Base-by-base conservation (phyloP, 139 green algal genomes). In the Marvania coccoides region DNA sequence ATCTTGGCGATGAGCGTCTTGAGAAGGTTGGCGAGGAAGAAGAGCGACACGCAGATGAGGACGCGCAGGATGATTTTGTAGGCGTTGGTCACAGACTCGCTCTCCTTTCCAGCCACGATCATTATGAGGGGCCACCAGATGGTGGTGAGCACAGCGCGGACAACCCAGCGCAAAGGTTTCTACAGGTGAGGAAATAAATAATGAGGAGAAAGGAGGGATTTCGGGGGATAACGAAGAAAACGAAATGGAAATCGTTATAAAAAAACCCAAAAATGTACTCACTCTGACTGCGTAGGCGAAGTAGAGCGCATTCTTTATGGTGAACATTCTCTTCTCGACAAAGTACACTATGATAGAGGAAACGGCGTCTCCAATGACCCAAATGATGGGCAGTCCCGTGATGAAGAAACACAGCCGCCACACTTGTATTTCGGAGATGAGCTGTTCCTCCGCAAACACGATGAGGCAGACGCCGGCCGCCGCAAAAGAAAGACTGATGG, bases 31-130 rank as follows among this genome's bases (percentile, higher is more conserved):
- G 78, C 85, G 4, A 76, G 73, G 23, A 69, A 64, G 38, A 84
- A 85, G 4, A 91, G 65, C 40, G 82, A 78, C 14, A 86, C 24
- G 66, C 84, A 89, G n/a, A n/a, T n/a, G n/a, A n/a, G n/a, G n/a
- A n/a, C 39, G 40, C 51, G 46, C 28, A 70, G 63, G 37, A 64
- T 57, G 34, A 67, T 67, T 14, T 58, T 42, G 60, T 71, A 73
- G 8, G 33, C 40, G 6, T 14, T 62, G 33, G 33, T 5, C 19
- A 53, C 51, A 6, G 38, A 13, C 2, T 4, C 13, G 31, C 42
- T 55, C 33, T 61, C 26, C 7, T 33, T 33, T 23, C 9, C 31
- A 13, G 36, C 12, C 13, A 34, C 38, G 6, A 47, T 14, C 13
- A 29, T 73, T 56, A 72, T 65, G 37, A 68, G 65, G 7, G 35